Evolutionary conservation across 768 basidiomycete species (phyloP).

Genomic region (Psilocybe sp.): DNA sequence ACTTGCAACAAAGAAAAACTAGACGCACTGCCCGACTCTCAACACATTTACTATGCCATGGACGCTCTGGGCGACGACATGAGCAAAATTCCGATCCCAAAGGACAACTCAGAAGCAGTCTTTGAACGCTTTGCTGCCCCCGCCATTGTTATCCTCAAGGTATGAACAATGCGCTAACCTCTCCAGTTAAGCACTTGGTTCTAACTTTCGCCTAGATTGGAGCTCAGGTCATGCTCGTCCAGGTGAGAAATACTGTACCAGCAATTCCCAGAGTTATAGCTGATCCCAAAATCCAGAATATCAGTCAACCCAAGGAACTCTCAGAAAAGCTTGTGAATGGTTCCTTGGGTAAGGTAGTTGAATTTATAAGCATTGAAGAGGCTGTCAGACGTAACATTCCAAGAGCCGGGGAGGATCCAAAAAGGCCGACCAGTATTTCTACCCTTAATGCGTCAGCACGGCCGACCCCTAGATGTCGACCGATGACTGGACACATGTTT

Average conservation of each 20-base stretch:
- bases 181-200: no score
- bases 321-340: no score
- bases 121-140: slow-evolving; percentile 51
- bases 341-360: no score
- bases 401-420: slow-evolving; percentile 1
- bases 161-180: slow-evolving; percentile 11
- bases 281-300: no score
- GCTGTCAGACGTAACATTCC: neutral
- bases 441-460: neutral
- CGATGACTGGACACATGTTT: slow-evolving; percentile 24
- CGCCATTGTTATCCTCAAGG: slow-evolving; percentile 46
- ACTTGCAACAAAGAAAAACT: slow-evolving; percentile 65
- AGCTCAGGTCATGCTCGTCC: no score
- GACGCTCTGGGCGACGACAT: slow-evolving; percentile 46
- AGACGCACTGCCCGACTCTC: slow-evolving; percentile 37
- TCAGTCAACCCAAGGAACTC: no score
- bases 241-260: no score
- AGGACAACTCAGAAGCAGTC: slow-evolving; percentile 24
- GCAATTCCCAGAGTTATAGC: no score
- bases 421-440: neutral
- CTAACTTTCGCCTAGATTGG: no score
- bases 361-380: no score
- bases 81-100: slow-evolving; percentile 27
- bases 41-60: slow-evolving; percentile 33
- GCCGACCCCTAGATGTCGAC: neutral